Conservation (phyloP, 345 rosid species). For the Salix exigua region DNA sequence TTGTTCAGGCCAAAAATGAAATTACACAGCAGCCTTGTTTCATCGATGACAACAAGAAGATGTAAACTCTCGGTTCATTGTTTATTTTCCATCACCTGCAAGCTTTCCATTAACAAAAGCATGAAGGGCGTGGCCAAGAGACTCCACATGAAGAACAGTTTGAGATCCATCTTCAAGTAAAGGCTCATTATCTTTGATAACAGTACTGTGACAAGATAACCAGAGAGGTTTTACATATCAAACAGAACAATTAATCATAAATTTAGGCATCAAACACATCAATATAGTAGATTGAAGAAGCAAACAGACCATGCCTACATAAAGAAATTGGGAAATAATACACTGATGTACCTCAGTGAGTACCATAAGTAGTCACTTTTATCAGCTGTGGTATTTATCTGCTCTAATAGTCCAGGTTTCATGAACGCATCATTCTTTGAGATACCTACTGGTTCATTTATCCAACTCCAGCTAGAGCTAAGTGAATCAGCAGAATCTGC, state of each 20-base stretch:
- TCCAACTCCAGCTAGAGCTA: constrained; percentile 73
- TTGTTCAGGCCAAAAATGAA: not conserved
- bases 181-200: constrained; percentile 47
- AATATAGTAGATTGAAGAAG: not conserved
- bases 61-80: not conserved
- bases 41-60: not conserved
- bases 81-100: constrained; percentile 42
- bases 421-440: constrained; percentile 57
- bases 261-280: not conserved
- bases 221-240: not conserved
- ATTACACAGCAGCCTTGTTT: not conserved
- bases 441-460: constrained; percentile 77
- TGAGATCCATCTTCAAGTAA: constrained; percentile 66
- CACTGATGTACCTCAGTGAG: constrained; percentile 57
- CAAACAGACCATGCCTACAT: not conserved
- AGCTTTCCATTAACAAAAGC: constrained; percentile 76
- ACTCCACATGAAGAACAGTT: constrained; percentile 66
- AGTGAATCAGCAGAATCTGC: constrained; percentile 40
- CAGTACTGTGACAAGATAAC: constrained; percentile 36
- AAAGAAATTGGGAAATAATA: constrained; percentile 1
- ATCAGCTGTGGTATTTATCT: constrained; percentile 84
- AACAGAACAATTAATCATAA: not conserved
- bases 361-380: constrained; percentile 90
- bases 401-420: constrained; percentile 73
- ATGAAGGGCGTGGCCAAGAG: constrained; percentile 82